Percentiles rank a stretch among this genome's conserved stretches.
phyloP scores from a whole-genome alignment of 192 early-diverging fungal species.

The Backusella parvicylindrica region DNA sequence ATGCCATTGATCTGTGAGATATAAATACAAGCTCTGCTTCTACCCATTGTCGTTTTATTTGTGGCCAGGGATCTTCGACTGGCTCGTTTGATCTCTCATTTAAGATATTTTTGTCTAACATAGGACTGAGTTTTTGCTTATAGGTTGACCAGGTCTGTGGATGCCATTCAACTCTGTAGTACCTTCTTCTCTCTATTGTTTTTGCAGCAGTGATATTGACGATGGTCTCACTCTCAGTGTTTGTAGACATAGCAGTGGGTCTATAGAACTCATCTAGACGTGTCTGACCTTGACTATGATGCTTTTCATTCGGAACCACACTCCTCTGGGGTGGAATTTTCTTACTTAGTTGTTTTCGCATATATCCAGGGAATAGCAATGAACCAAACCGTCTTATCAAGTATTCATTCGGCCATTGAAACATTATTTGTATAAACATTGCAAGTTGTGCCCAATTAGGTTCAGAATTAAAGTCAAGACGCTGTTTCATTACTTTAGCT shows the following conservation, averaged over 20 bases:
- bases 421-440: background rate
- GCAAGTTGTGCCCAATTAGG: background rate
- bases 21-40: background rate
- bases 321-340: background rate
- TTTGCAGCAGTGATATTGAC: background rate
- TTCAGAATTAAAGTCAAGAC: background rate
- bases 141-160: background rate
- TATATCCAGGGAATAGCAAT: conserved; percentile 4
- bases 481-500: background rate
- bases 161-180: conserved; percentile 7
- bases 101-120: background rate
- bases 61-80: background rate
- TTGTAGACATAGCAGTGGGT: background rate
- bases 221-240: background rate
- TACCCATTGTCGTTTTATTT: conserved; percentile 21
- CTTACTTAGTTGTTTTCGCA: background rate
- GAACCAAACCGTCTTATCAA: background rate
- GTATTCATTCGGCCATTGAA: background rate
- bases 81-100: background rate
- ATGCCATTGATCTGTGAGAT: background rate
- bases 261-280: background rate
- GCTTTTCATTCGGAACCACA: background rate
- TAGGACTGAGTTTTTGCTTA: background rate
- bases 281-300: background rate
- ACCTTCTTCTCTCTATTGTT: background rate